phyloP scores from a whole-genome alignment of 768 basidiomycete genomes.

The Leccinum subgranulosum region DNA sequence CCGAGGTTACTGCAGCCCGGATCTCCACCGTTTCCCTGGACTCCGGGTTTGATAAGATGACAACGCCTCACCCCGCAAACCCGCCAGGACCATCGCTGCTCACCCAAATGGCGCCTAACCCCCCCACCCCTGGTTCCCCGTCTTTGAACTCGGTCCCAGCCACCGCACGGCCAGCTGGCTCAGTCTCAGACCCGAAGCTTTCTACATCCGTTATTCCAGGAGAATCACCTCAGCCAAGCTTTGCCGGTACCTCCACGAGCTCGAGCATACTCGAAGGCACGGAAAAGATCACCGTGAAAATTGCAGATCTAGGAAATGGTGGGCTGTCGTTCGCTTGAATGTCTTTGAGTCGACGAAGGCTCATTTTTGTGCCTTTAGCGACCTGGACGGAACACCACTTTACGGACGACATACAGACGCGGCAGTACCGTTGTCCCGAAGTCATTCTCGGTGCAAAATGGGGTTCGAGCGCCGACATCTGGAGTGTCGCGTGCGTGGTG shows the following conservation, averaged over 20 bases:
- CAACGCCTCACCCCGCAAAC: constrained; percentile 34
- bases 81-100: constrained; percentile 66
- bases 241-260: constrained; percentile 23
- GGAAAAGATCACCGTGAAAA: constrained; percentile 94
- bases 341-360: background rate
- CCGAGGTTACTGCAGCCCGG: constrained; percentile 47
- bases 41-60: constrained; percentile 37
- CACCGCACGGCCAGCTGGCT: constrained; percentile 17
- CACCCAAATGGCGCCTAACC: constrained; percentile 60
- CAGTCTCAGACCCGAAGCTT: constrained; percentile 22
- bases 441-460: constrained; percentile 96
- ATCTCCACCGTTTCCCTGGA: constrained; percentile 49
- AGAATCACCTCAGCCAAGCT: constrained; percentile 27
- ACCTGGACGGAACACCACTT: constrained; percentile 96
- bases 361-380: constrained; percentile 35
- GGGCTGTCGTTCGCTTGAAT: background rate
- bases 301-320: constrained; percentile 94
- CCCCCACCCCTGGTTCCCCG: constrained; percentile 16
- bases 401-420: constrained; percentile 97
- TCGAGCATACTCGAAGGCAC: constrained; percentile 34
- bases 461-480: constrained; percentile 94
- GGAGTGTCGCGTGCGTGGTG: constrained; percentile 95
- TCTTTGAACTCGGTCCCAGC: constrained; percentile 28
- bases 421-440: constrained; percentile 97
- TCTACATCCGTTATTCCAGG: constrained; percentile 28